These are phyloP conservation scores for Metschnikowia arizonensis DNA, from an alignment of 805 yeast genomes.

Conservation along the genomic window DNA sequence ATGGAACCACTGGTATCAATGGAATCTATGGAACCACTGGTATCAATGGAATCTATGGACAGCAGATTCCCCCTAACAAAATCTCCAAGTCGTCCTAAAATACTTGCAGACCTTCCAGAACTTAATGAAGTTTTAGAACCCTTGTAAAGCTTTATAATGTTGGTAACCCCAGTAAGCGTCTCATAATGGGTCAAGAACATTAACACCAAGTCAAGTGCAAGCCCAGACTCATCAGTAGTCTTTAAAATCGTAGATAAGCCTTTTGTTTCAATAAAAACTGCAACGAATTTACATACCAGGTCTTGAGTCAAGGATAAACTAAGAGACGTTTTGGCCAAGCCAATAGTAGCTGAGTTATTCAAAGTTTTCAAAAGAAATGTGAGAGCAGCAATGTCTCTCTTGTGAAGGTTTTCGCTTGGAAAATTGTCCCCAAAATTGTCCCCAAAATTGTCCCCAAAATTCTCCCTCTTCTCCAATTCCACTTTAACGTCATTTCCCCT, in stretches of 20 bases:
- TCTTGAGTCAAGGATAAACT: conserved; percentile 24
- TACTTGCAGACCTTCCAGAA: conserved; percentile 5
- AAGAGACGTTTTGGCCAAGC: conserved; percentile 21
- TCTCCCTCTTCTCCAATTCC: too few relatives aligned
- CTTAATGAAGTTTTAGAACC: conserved; percentile 1
- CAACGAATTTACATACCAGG: conserved; percentile 23
- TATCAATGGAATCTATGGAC: too few relatives aligned
- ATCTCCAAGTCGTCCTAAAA: conserved; percentile 10
- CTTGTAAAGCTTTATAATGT: conserved; percentile 14
- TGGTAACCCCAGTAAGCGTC: conserved; percentile 17
- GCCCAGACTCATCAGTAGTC: conserved; percentile 25
- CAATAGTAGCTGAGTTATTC: conserved; percentile 21
- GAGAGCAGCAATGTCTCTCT: conserved; percentile 19
- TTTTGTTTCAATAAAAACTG: conserved; percentile 20
- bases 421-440: too few relatives aligned
- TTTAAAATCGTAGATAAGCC: conserved; percentile 21
- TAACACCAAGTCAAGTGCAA: conserved; percentile 25
- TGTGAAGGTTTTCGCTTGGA: conserved; percentile 6
- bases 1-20: too few relatives aligned
- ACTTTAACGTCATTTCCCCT: too few relatives aligned
- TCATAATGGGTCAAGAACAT: conserved; percentile 20
- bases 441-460: too few relatives aligned
- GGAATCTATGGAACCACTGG: neutral
- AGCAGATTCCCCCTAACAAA: too few relatives aligned
- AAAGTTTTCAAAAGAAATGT: conserved; percentile 22